phyloP scores from a whole-genome alignment of 768 basidiomycete species.

The Daedaleopsis sinensis region DNA sequence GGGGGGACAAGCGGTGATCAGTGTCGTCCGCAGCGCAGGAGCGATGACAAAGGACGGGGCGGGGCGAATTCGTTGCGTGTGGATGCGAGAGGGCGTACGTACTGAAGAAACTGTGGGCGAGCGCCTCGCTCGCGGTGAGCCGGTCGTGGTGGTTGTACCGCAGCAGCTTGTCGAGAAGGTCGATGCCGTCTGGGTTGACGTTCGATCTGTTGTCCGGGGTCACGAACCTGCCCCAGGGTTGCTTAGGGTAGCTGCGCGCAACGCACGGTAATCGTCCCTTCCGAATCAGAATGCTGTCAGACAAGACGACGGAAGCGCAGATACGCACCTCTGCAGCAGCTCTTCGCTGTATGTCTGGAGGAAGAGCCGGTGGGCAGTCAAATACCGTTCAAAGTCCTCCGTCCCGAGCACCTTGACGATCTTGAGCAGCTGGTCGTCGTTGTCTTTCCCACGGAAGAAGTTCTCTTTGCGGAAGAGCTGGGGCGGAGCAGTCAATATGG shows the following conservation, averaged over 20 bases:
- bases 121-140: constrained; percentile 91
- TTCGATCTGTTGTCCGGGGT: constrained; percentile 93
- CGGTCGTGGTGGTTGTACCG: constrained; percentile 97
- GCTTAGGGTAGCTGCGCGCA: constrained; percentile 75
- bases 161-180: constrained; percentile 92
- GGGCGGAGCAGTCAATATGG: constrained; percentile 4
- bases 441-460: constrained; percentile 99
- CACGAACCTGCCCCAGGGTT: constrained; percentile 93
- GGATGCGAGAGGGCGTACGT: constrained; percentile 2
- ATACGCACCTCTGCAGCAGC: constrained; percentile 73
- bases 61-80: not conserved
- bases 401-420: constrained; percentile 97
- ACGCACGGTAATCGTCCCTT: not conserved
- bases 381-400: constrained; percentile 89
- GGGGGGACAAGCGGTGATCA: not conserved
- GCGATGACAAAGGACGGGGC: not conserved
- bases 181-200: constrained; percentile 92
- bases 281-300: not conserved
- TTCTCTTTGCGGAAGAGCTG: constrained; percentile 99
- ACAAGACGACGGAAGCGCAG: not conserved
- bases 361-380: constrained; percentile 92
- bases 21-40: not conserved
- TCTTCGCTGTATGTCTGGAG: constrained; percentile 93
- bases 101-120: constrained; percentile 92
- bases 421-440: constrained; percentile 97